Evolutionary conservation across 768 basidiomycete species (phyloP).

Genomic region (Mycena venus): DNA sequence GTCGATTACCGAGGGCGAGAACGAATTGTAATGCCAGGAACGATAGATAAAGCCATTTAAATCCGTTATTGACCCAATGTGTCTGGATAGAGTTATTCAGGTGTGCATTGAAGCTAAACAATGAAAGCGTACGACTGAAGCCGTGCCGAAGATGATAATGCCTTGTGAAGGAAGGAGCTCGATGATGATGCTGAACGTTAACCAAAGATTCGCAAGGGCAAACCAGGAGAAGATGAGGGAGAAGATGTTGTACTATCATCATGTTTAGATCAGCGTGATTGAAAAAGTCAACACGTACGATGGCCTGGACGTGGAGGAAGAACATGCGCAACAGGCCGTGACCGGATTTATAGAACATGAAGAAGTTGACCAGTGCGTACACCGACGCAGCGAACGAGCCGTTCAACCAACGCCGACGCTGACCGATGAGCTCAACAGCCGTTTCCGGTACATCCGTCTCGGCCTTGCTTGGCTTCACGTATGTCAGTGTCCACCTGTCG

Average conservation of each 20-base stretch:
- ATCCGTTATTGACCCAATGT: slow-evolving; percentile 85
- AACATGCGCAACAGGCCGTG: slow-evolving; percentile 95
- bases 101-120: neutral
- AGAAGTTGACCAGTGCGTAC: slow-evolving; percentile 95
- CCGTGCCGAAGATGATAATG: slow-evolving; percentile 79
- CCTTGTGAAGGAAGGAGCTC: slow-evolving; percentile 75
- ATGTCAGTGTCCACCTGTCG: slow-evolving; percentile 89
- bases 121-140: slow-evolving; percentile 66
- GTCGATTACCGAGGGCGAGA: slow-evolving; percentile 66
- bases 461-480: slow-evolving; percentile 95
- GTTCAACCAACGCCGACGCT: slow-evolving; percentile 96
- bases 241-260: slow-evolving; percentile 82
- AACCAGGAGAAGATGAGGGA: slow-evolving; percentile 94
- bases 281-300: slow-evolving; percentile 67
- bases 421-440: slow-evolving; percentile 94
- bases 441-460: slow-evolving; percentile 97
- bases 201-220: slow-evolving; percentile 91
- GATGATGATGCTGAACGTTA: slow-evolving; percentile 97
- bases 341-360: slow-evolving; percentile 86
- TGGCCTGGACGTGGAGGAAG: slow-evolving; percentile 94
- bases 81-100: slow-evolving; percentile 64
- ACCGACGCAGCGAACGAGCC: slow-evolving; percentile 95
- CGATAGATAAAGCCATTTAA: slow-evolving; percentile 90
- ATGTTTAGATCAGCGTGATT: neutral
- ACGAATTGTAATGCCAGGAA: slow-evolving; percentile 81